Evolutionary conservation across 768 basidiomycete species (phyloP), one percentile per base, ranked within the genome.

Genomic region (Sporobolomyces phaffii): DNA sequence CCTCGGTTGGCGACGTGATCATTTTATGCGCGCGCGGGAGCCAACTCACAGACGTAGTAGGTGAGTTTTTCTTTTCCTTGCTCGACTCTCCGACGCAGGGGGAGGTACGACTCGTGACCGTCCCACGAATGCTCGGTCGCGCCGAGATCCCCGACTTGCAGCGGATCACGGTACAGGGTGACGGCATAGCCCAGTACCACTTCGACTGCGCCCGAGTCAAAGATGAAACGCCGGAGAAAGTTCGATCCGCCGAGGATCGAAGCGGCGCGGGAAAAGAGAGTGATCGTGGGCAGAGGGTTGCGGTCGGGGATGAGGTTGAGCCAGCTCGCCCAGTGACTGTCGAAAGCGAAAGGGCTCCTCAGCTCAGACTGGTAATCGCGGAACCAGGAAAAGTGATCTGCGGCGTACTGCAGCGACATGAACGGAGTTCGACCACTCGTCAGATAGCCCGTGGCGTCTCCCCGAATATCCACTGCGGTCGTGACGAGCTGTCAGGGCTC

Each of bases 301-400:
- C 49, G n/a, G 33, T 28, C 28, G 11, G 70, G 70, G 24, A 72
- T 54, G 13, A 72, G 56, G 38, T 43, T 9, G 33, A 68, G 61
- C 70, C 70, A 72, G n/a, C 60, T 47, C 11, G 48, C 40, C 70
- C 70, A 72, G 67, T 72, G 70, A 38, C 62, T 58, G 34, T 14
- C 26, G 48, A 7, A 26, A n/a, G 34, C 6, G 24, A 49, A 8
- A 10, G 41, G 7, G 29, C 18, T 1, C 28, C 15, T 52, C 22
- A 18, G 36, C 36, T 5, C 17, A 22, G 5, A 50, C 17, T 5
- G 31, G 36, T 18, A 22, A 26, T 31, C 0, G 29, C 50, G 29
- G 15, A 20, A 29, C 4, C n/a, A 26, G 11, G 24, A 24, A 52
- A 29, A 36, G 34, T n/a, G 41, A 2, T 10, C 20, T 3, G 11